phyloP scores from a whole-genome alignment of 2,329 filamentous ascomycete species.

The Coniochaeta prunicola region DNA sequence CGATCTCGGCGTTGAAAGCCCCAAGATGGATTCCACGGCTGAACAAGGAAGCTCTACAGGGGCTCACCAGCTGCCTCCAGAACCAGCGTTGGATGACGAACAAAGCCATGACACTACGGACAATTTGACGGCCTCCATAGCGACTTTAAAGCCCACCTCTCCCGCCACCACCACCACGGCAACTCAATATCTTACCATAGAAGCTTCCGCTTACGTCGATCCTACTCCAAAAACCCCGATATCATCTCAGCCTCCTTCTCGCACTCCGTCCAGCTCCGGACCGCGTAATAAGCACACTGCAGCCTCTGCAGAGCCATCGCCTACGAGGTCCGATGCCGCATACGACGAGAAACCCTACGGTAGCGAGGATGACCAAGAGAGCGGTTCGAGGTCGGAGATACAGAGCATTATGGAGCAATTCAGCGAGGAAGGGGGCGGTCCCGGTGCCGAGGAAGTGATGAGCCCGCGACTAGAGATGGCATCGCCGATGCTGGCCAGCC shows the following conservation, averaged over 20 bases:
- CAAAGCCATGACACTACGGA: conserved; percentile 15
- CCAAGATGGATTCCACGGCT: neutral
- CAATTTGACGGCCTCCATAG: conserved; percentile 36
- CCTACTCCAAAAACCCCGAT: conserved; percentile 51
- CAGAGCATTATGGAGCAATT: conserved; percentile 98
- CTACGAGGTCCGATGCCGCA: conserved; percentile 45
- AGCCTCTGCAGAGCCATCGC: conserved; percentile 45
- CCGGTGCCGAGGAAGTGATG: conserved; percentile 79
- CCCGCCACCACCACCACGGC: conserved; percentile 27
- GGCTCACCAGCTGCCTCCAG: neutral
- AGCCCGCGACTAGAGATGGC: conserved; percentile 78
- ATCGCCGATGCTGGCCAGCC: conserved; percentile 65
- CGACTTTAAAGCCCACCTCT: conserved; percentile 40
- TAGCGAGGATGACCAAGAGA: conserved; percentile 59
- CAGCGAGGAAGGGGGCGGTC: conserved; percentile 63
- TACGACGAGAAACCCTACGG: conserved; percentile 50
- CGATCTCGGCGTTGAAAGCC: neutral
- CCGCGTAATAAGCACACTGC: conserved; percentile 17
- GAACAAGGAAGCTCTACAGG: neutral
- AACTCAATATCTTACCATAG: conserved; percentile 38
- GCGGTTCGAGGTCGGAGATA: conserved; percentile 75
- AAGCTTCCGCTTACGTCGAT: conserved; percentile 44
- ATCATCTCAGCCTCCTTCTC: conserved; percentile 48
- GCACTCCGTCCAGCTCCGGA: conserved; percentile 43
- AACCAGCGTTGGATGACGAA: neutral